Evolutionary conservation across 1,284 basidiomycete genomes (phyloP), one percentile per base, ranked within the genome.

Genomic region (Naganishia sp.): DNA sequence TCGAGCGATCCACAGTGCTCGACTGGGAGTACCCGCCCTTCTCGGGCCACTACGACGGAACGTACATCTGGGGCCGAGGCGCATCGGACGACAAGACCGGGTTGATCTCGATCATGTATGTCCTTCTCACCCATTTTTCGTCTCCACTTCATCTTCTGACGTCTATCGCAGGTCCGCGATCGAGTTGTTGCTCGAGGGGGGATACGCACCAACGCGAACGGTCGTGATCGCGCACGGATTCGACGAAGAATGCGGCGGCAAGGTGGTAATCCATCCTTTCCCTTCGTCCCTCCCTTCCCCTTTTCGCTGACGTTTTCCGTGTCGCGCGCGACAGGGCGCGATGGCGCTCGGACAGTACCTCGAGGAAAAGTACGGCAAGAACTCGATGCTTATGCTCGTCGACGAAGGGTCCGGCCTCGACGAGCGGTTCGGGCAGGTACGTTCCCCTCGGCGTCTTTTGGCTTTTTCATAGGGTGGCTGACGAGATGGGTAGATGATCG

Each of bases 171-270:
- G 85, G 70, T 82, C 81, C 3, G 80, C 84, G 0, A 70, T 88
- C 18, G 85, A 87, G 72, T 79, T 82, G 0, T 76, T 88, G 3
- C 74, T 88, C n/a, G 79, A 83, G 62, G 76, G 75, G 31, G 75
- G 80, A 42, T 87, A 85, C 71, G 70, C 80, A 43, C 86, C 85
- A 0, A 77, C 79, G 17, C 82, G 86, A 4, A 81, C 82, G 0
- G 77, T 90, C 47, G 80, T 89, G 25, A 79, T 88, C 28, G 83
- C 85, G 1, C 86, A 85, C 58, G 89, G 89, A n/a, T 86, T 85
- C 66, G 88, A 90, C 71, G 89, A 90, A 71, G 88, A 90, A 76
- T 74, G 80, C 2, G 81, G 82, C 31, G 86, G 87, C 57, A 76
- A 74, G 70, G 71, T 76, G 57, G 76, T 77, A 69, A 71, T 74